Conservation (phyloP, 805 yeast species). For the Kurtzmaniella cleridarum region DNA sequence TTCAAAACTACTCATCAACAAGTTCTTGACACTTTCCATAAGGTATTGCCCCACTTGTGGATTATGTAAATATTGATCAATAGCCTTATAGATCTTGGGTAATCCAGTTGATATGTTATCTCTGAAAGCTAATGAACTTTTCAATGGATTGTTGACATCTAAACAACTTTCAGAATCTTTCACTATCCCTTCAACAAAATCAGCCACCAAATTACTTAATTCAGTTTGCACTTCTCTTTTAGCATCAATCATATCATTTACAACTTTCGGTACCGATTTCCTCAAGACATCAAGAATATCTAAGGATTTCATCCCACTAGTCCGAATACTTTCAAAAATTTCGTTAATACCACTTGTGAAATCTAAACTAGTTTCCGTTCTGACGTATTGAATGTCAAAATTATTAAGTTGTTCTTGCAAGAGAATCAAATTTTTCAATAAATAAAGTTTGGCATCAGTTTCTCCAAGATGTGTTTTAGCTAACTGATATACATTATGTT, state of each 20-base stretch:
- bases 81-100: conserved; percentile 50
- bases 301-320: conserved; percentile 16
- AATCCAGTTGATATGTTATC: conserved; percentile 47
- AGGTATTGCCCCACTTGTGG: conserved; percentile 30
- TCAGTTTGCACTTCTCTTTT: conserved; percentile 65
- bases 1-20: conserved; percentile 54
- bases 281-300: conserved; percentile 45
- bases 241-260: conserved; percentile 78
- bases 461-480: conserved; percentile 44
- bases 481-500: conserved; percentile 43
- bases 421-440: conserved; percentile 65
- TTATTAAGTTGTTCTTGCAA: conserved; percentile 62
- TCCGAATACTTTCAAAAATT: conserved; percentile 35
- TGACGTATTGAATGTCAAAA: conserved; percentile 74
- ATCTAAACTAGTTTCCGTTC: conserved; percentile 71
- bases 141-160: conserved; percentile 17
- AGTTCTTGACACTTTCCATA: conserved; percentile 36
- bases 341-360: conserved; percentile 65
- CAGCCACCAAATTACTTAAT: conserved; percentile 64
- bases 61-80: conserved; percentile 54
- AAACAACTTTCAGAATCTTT: conserved; percentile 46
- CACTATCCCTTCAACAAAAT: conserved; percentile 50
- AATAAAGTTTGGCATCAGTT: conserved; percentile 57
- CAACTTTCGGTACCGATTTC: conserved; percentile 73
- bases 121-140: conserved; percentile 38